Conservation (phyloP, 2,329 filamentous ascomycete species). For the Thelonectria rubi region DNA sequence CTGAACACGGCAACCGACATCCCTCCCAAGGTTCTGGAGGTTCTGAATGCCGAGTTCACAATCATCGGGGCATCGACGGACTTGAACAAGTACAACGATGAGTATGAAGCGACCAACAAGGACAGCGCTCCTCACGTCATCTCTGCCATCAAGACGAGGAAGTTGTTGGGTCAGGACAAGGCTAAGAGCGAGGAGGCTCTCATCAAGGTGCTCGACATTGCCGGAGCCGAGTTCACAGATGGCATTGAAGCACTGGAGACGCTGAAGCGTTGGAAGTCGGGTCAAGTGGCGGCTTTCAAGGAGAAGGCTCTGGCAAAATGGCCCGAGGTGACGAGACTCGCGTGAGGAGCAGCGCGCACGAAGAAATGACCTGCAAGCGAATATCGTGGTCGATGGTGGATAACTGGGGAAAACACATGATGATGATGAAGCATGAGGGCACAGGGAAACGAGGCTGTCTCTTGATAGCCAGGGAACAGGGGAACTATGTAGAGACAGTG, state of each 20-base stretch:
- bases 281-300: slow-evolving; percentile 58
- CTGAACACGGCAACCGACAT: slow-evolving; percentile 67
- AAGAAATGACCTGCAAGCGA: slow-evolving; percentile 1
- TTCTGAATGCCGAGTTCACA: slow-evolving; percentile 75
- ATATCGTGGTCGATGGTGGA: slow-evolving; percentile 1
- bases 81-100: slow-evolving; percentile 71
- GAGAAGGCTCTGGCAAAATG: slow-evolving; percentile 59
- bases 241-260: slow-evolving; percentile 58
- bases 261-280: slow-evolving; percentile 60
- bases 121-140: slow-evolving; percentile 70
- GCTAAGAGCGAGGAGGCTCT: slow-evolving; percentile 69
- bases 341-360: slow-evolving; percentile 35
- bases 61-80: slow-evolving; percentile 65
- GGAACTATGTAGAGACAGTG: slow-evolving; percentile 5
- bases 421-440: slow-evolving; percentile 3
- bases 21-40: slow-evolving; percentile 70
- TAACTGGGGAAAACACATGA: slow-evolving; percentile 5
- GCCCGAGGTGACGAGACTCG: slow-evolving; percentile 59
- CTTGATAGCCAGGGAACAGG: not conserved
- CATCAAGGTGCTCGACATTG: slow-evolving; percentile 63
- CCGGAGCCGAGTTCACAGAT: slow-evolving; percentile 62
- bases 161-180: slow-evolving; percentile 66
- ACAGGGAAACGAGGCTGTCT: not conserved
- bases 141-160: slow-evolving; percentile 68
- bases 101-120: slow-evolving; percentile 70